These are phyloP conservation scores for Leccinum truebloodii DNA, from an alignment of 768 basidiomycete species.

Conservation along the genomic window DNA sequence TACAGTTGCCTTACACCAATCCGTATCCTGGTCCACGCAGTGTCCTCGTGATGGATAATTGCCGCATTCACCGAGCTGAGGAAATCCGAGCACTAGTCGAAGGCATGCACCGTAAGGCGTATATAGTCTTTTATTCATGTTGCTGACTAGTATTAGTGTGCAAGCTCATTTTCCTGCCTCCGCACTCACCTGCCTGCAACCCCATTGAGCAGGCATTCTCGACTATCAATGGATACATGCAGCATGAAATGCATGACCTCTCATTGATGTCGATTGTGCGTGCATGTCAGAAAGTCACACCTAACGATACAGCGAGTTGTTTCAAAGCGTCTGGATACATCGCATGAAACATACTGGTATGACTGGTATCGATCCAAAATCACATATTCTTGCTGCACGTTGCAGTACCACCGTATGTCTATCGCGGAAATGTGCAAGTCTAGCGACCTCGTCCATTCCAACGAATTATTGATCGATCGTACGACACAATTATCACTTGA, in stretches of 20 bases:
- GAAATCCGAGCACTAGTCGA: not conserved
- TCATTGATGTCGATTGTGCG: not conserved
- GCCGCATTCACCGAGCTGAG: not conserved
- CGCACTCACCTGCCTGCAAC: not conserved
- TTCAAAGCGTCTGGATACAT: no score
- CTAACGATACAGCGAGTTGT: no score
- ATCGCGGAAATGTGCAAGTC: no score
- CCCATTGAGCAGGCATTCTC: not conserved
- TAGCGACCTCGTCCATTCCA: no score
- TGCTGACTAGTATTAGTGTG: not conserved
- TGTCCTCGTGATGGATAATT: no score
- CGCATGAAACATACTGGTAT: constrained; percentile 49
- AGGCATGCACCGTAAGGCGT: not conserved
- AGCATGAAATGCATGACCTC: not conserved
- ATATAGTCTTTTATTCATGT: not conserved
- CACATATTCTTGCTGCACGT: no score
- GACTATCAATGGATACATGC: not conserved
- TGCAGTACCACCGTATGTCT: no score
- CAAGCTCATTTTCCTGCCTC: not conserved
- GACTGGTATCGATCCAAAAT: no score
- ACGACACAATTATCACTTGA: no score
- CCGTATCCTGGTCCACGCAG: no score
- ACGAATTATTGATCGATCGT: no score
- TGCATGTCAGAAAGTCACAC: not conserved
- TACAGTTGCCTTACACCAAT: not conserved